Conservation (phyloP, 768 basidiomycete species). For the Austroboletus eburneus region DNA sequence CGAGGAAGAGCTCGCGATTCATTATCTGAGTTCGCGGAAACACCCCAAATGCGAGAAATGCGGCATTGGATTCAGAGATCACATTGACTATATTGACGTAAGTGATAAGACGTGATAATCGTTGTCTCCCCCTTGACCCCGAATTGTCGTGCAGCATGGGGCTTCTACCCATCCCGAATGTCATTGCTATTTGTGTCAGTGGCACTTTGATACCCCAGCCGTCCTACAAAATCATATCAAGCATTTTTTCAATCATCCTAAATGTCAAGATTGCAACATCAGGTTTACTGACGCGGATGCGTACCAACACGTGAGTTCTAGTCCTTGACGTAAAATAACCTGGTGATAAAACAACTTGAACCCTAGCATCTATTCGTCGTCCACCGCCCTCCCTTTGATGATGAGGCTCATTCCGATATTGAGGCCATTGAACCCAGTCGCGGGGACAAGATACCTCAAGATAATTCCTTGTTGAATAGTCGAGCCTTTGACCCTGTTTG, state of each 20-base stretch:
- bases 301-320: constrained; percentile 33
- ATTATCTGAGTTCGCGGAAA: constrained; percentile 25
- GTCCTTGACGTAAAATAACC: not conserved
- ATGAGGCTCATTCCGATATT: constrained; percentile 1
- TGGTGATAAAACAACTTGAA: not conserved
- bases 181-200: constrained; percentile 35
- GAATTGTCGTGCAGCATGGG: constrained; percentile 23
- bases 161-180: constrained; percentile 30
- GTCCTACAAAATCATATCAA: constrained; percentile 38
- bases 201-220: constrained; percentile 37
- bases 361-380: constrained; percentile 27
- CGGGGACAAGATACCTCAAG: not conserved
- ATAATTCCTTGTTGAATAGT: constrained; percentile 5
- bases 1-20: constrained; percentile 18
- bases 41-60: constrained; percentile 29
- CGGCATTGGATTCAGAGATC: constrained; percentile 25
- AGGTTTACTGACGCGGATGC: constrained; percentile 39
- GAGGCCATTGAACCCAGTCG: not conserved
- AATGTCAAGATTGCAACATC: constrained; percentile 39
- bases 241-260: constrained; percentile 42
- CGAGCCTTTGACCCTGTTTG: constrained; percentile 21
- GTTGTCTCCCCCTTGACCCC: constrained; percentile 9
- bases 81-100: constrained; percentile 25
- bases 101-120: constrained; percentile 7
- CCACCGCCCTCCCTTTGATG: constrained; percentile 21